Evolutionary conservation across 805 yeast species (phyloP), one percentile per base, ranked within the genome.

Genomic region (Sugiyamaella americana): DNA sequence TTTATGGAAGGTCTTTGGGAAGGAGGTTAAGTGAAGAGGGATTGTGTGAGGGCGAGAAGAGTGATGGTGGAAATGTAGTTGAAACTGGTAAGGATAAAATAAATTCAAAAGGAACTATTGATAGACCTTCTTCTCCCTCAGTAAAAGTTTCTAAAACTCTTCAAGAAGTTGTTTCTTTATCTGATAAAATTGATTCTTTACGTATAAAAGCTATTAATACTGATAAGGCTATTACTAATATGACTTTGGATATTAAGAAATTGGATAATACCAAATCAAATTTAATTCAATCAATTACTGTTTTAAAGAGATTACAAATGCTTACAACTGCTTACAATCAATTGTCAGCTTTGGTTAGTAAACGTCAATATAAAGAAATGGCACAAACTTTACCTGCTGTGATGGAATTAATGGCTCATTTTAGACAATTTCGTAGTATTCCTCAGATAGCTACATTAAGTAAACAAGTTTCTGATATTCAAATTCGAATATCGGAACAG

Each of bases 281-380:
- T 62, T 69, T 93, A 41, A 89, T 87, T 1, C 71, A 79, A 22
- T 79, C 93, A 8, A 86, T 93, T 85, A 87, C 94, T 1, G 80
- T 88, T 32, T 71, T 91, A 54, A 86, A 91, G 58, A 75, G 96
- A 51, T 70, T 93, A 34, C 95, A 88, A 59, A 89, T 89, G 86
- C 71, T 93, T 41, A 74, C 85, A 4, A 80, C 78, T 18, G 89
- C 94, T 2, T 81, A 80, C 61, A 80, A 79, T 37, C 77, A 78
- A 51, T 71, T 87, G 40, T 72, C 72, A 16, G 58, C 65, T 4
- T 67, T 76, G 43, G 67, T 76, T 1, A 64, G 70, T 19, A 68
- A 67, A 10, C 71, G 74, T 41, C 69, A 75, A 43, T 72, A 73
- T 51, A 59, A 63, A 8, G 81, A 83, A 45, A 80, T 86, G 22